phyloP scores from a whole-genome alignment of 2,329 filamentous ascomycete species.

The Trichophyton verrucosum region DNA sequence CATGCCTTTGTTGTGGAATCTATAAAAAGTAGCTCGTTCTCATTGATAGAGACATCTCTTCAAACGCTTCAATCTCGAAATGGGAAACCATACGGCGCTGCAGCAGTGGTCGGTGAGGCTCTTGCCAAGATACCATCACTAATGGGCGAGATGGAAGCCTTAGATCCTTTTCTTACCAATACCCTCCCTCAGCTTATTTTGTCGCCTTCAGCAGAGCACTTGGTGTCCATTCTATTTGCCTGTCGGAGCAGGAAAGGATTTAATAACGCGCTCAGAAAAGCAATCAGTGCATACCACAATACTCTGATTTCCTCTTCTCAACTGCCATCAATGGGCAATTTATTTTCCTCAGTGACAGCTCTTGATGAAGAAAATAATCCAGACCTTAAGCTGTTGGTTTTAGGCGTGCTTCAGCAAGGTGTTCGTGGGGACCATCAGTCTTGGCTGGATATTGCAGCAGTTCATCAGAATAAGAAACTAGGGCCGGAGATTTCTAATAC shows the following conservation, averaged over 20 bases:
- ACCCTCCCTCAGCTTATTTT: conserved; percentile 48
- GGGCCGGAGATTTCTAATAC: conserved; percentile 23
- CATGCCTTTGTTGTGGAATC: conserved; percentile 21
- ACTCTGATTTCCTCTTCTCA: conserved; percentile 23
- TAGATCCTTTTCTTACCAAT: conserved; percentile 43
- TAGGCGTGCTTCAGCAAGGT: conserved; percentile 25
- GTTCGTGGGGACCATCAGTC: conserved; percentile 24
- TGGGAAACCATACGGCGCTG: conserved; percentile 56
- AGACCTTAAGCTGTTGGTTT: conserved; percentile 25
- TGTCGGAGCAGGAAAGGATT: conserved; percentile 36
- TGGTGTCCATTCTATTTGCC: conserved; percentile 54
- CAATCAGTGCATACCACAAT: conserved; percentile 25
- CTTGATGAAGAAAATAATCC: conserved; percentile 25
- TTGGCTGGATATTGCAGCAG: conserved; percentile 30
- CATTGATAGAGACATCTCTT: conserved; percentile 39
- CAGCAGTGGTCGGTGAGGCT: conserved; percentile 44
- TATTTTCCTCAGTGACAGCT: conserved; percentile 28
- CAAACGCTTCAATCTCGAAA: conserved; percentile 41
- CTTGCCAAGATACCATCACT: conserved; percentile 34
- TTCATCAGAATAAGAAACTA: conserved; percentile 28
- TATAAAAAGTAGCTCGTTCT: conserved; percentile 26
- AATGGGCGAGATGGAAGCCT: conserved; percentile 29
- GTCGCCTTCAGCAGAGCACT: conserved; percentile 54
- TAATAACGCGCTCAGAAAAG: conserved; percentile 28
- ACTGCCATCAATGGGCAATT: conserved; percentile 25